Percentiles rank a stretch among this genome's conserved stretches.
phyloP scores from a whole-genome alignment of 2,329 filamentous ascomycete species.

The Pseudogymnoascus sp. region DNA sequence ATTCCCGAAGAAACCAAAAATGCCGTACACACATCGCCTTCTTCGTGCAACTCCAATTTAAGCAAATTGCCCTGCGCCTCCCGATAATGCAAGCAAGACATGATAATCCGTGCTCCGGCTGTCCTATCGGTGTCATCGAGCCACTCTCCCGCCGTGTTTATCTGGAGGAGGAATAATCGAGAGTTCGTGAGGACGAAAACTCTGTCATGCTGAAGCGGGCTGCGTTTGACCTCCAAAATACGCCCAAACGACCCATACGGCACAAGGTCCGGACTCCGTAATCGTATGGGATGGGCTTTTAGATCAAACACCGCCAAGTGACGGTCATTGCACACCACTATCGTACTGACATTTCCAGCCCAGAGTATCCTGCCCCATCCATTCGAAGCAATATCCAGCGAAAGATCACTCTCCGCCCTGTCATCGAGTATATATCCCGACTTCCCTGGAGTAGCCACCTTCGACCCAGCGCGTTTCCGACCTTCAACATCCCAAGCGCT shows the following conservation, averaged over 20 bases:
- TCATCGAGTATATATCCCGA: constrained; percentile 21
- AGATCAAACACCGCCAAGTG: constrained; percentile 25
- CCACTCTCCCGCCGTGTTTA: constrained; percentile 17
- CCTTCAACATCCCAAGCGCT: constrained; percentile 49
- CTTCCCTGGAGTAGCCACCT: constrained; percentile 16
- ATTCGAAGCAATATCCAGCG: constrained; percentile 16
- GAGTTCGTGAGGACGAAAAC: constrained; percentile 46
- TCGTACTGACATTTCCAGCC: constrained; percentile 36
- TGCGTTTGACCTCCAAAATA: constrained; percentile 50
- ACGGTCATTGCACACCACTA: constrained; percentile 37
- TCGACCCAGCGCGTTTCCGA: constrained; percentile 10
- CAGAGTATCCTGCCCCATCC: constrained; percentile 44
- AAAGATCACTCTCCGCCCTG: constrained; percentile 9
- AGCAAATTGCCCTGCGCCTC: constrained; percentile 31
- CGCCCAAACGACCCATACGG: constrained; percentile 26
- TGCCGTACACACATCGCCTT: constrained; percentile 12
- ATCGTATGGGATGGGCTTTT: constrained; percentile 14
- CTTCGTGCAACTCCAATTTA: constrained; percentile 30
- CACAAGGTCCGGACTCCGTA: constrained; percentile 18
- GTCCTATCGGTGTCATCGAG: constrained; percentile 7
- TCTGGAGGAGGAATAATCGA: constrained; percentile 25
- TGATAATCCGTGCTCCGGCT: constrained; percentile 25
- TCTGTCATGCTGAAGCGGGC: constrained; percentile 38
- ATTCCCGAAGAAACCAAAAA: constrained; percentile 21
- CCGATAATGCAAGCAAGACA: constrained; percentile 39